These are phyloP conservation scores for Debaryomyces sp. DNA, from an alignment of 1,139 yeast genomes.

Conservation along the genomic window DNA sequence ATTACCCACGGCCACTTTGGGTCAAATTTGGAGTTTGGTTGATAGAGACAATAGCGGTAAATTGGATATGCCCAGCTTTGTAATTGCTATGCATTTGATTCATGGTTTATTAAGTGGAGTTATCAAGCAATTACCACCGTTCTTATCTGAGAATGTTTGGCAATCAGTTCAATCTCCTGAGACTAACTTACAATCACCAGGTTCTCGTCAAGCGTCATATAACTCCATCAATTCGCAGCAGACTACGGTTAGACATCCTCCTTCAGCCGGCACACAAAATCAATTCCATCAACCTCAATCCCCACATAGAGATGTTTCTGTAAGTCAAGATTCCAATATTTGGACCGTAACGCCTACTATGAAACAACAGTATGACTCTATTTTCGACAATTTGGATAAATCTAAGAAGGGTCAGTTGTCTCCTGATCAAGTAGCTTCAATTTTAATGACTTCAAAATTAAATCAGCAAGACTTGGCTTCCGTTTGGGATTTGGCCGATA, in stretches of 20 bases:
- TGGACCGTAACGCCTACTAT: constrained; percentile 75
- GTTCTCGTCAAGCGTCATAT: constrained; percentile 41
- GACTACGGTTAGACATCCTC: constrained; percentile 41
- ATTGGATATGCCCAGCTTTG: constrained; percentile 72
- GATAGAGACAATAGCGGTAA: constrained; percentile 77
- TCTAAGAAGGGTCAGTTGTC: constrained; percentile 62
- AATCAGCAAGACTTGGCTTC: constrained; percentile 83
- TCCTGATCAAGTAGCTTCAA: constrained; percentile 83
- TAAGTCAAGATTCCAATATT: constrained; percentile 32
- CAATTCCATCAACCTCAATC: constrained; percentile 8
- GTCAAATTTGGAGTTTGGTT: constrained; percentile 87
- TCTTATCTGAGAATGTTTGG: constrained; percentile 71
- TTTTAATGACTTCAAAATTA: constrained; percentile 84
- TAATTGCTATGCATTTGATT: constrained; percentile 93
- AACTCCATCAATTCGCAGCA: constrained; percentile 57
- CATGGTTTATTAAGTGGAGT: constrained; percentile 77
- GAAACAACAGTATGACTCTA: constrained; percentile 74
- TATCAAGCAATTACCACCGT: constrained; percentile 66
- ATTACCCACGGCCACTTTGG: constrained; percentile 71
- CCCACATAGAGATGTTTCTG: constrained; percentile 16
- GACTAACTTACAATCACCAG: constrained; percentile 13
- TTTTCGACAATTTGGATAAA: constrained; percentile 79
- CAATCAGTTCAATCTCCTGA: constrained; percentile 42
- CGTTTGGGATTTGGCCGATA: constrained; percentile 94
- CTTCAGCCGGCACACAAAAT: constrained; percentile 13